Base-by-base conservation (phyloP, 2,329 filamentous ascomycete genomes). In the Colletotrichum theobromicola region DNA sequence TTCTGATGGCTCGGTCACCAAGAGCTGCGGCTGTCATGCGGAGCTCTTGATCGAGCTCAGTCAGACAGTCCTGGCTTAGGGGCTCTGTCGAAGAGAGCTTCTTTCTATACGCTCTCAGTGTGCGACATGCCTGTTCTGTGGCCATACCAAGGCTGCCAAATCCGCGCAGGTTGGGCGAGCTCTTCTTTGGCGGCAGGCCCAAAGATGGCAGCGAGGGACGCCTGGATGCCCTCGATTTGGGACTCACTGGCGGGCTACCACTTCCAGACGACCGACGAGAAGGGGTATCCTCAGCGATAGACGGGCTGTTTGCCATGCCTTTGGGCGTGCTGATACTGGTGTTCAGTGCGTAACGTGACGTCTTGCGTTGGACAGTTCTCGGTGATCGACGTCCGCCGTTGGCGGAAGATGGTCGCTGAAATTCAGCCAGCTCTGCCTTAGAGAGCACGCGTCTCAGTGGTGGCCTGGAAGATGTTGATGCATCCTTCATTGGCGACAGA, bases 381-480 rank as follows among this genome's bases (percentile, higher is more conserved):
- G 90, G 88, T 1, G 90, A 92, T 28, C 86, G 86, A 58, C 88
- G 86, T 5, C 89, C 89, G 9, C 83, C 80, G 10, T 85, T 82
- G 10, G 86, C 79, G 1, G 87, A 85, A 6, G 87, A 85, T 5
- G 89, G 85, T 6, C 90, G 85, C 76, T 92, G 90, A 75, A 98
- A 96, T 75, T 96, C 94, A 10, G 95, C 94, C 53, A 98, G 86
- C 79, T 98, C 96, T 1, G 94, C 93, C 78, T 94, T 95, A 2
- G 96, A 98, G 35, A 98, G 87, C 10, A 99, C 94, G 70, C 94
- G 94, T 67, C 97, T 90, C 37, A 98, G 85, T 5, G 96, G 96
- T 42, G 93, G 94, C 34, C 92, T 92, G 46, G 88, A 87, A 2
- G 91, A 87, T 3, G 90, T 86, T 24, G 84, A 80, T 57, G 78